Conservation (phyloP, 2,329 filamentous ascomycete genomes). For the Paecilomyces fulvus region DNA sequence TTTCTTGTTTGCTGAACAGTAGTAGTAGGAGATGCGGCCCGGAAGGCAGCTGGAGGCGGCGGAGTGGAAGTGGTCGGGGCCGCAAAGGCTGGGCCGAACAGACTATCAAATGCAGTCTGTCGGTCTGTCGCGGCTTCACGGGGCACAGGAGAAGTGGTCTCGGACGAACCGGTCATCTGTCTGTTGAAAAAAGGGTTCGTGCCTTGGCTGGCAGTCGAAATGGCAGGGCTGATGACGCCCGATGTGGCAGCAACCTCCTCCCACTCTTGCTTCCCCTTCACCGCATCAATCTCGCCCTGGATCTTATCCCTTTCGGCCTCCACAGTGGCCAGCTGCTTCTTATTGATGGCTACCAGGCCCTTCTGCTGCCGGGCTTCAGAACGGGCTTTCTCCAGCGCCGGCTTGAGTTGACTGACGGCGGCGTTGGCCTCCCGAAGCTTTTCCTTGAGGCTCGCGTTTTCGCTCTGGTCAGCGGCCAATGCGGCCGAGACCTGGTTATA, state of each 20-base stretch:
- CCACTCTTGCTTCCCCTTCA: slow-evolving; percentile 55
- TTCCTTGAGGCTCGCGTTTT: slow-evolving; percentile 79
- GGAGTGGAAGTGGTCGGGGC: slow-evolving; percentile 37
- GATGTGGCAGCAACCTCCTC: slow-evolving; percentile 35
- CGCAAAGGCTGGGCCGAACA: slow-evolving; percentile 66
- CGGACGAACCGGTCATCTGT: slow-evolving; percentile 40
- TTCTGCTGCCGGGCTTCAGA: slow-evolving; percentile 91
- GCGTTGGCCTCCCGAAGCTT: slow-evolving; percentile 74
- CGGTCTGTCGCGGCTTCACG: slow-evolving; percentile 35
- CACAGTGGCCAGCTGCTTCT: slow-evolving; percentile 87
- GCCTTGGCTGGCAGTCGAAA: slow-evolving; percentile 54
- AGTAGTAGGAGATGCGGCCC: slow-evolving; percentile 36
- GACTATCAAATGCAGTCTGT: slow-evolving; percentile 72
- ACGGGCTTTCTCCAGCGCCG: slow-evolving; percentile 85
- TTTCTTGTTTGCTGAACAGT: slow-evolving; percentile 29
- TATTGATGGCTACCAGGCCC: slow-evolving; percentile 94
- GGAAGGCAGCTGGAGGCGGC: slow-evolving; percentile 53
- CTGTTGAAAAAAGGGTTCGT: slow-evolving; percentile 94
- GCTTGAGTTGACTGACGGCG: slow-evolving; percentile 75
- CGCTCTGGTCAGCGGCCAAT: slow-evolving; percentile 77
- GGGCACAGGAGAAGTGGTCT: slow-evolving; percentile 43
- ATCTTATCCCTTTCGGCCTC: slow-evolving; percentile 85
- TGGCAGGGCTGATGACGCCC: slow-evolving; percentile 58
- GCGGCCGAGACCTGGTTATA: slow-evolving; percentile 67
- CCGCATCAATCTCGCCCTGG: slow-evolving; percentile 64